Evolutionary conservation across 177 flowering plant species (phyloP).

Genomic region (Vitis hybrid): DNA sequence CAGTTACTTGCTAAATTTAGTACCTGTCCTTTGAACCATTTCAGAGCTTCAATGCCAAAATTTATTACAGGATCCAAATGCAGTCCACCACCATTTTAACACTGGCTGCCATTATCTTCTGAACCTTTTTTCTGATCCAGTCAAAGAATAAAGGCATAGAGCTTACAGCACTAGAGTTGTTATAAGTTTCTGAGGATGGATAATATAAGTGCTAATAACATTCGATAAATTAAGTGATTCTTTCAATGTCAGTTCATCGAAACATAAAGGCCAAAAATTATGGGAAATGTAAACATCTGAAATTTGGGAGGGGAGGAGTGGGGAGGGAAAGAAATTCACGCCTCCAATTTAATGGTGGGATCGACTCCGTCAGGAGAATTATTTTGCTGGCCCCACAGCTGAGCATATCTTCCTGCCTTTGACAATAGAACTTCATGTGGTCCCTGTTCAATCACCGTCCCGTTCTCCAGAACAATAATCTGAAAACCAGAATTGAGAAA

Average conservation of each 20-base stretch:
- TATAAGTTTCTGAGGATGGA: too few species aligned
- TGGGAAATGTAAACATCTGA: not conserved
- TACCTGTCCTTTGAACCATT: too few species aligned
- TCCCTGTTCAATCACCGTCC: constrained; percentile 92
- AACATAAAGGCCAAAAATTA: not conserved
- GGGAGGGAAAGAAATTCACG: constrained; percentile 13
- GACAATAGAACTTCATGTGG: constrained; percentile 80
- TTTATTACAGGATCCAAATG: too few species aligned
- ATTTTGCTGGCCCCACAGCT: constrained; percentile 96
- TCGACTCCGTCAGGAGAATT: constrained; percentile 56
- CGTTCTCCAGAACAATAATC: constrained; percentile 94
- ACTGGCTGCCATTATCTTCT: too few species aligned
- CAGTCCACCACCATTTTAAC: too few species aligned
- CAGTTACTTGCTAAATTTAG: too few species aligned
- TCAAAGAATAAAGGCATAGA: too few species aligned
- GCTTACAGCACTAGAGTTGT: too few species aligned
- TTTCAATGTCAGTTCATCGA: not conserved
- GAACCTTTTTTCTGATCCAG: too few species aligned
- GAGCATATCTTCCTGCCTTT: constrained; percentile 86
- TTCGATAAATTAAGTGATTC: too few species aligned
- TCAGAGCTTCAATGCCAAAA: too few species aligned
- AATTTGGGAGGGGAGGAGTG: not conserved
- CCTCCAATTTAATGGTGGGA: constrained; percentile 41
- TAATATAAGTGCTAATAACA: too few species aligned
- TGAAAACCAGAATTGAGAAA: constrained; percentile 23